Evolutionary conservation across 768 basidiomycete species (phyloP), one percentile per base, ranked within the genome.

Genomic region (Leccinum boreale): DNA sequence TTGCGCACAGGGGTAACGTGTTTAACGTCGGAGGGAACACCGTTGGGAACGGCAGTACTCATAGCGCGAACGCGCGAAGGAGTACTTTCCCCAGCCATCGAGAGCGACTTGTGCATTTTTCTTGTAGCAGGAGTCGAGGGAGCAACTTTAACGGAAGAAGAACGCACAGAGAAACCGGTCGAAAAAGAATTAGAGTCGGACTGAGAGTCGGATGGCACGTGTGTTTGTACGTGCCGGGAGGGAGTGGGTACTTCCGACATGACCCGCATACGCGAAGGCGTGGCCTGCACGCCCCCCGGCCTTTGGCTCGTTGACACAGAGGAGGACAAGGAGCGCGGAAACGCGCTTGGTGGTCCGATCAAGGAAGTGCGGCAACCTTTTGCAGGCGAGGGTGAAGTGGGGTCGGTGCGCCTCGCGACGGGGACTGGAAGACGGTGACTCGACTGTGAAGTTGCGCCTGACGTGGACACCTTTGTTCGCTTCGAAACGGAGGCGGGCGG

Each of bases 251-350:
- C 28, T 76, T 78, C 75, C 9, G 82, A 83, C 60, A 74, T 68
- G 56, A 83, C 76, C 35, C 80, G 75, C 53, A 75, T 66, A 52
- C 75, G 75, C 58, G 75, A 70, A 23, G 74, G 72, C 71, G 73
- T 67, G 58, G 70, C 74, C 49, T 68, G 67, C 53, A 75, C 67
- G 45, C 64, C 60, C 24, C 55, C 55, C 42, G 55, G 50, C 50
- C 58, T 55, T 48, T 58, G 63, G 35, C 53, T 67, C 23, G 45
- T 33, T 52, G 67, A 60, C 23, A 64, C 55, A 17, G 67, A 58
- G 45, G 67, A 58, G 45, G 65, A 58, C 23, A 65, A 2, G 26
- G 61, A 42, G 17, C 62, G 64, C 26, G 67, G 31, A 52, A 67
- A 68, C 39, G 71, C 67, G 62, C 63, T 67, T 50, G 67, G 72